phyloP scores from a whole-genome alignment of 345 rosid genomes.

The Tarenaya hassleriana region DNA sequence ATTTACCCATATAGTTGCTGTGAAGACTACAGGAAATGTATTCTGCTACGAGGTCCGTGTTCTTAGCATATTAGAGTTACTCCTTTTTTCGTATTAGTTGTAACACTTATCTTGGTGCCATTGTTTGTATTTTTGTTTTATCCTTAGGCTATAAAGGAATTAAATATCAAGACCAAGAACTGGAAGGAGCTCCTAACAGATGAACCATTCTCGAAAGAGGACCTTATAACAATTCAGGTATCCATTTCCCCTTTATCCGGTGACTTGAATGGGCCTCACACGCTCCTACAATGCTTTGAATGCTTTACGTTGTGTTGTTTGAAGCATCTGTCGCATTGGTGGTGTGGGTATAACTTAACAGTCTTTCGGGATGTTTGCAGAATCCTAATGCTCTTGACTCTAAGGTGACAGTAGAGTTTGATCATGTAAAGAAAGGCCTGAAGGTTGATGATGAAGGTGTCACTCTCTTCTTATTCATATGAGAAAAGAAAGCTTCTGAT shows the following conservation, averaged over 20 bases:
- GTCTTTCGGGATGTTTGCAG: constrained; percentile 31
- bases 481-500: background rate
- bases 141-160: constrained; percentile 89
- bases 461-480: background rate
- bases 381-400: constrained; percentile 75
- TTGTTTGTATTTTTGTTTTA: constrained; percentile 11
- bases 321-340: constrained; percentile 10
- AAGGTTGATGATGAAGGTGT: constrained; percentile 87
- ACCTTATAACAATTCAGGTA: constrained; percentile 83
- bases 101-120: constrained; percentile 3
- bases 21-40: constrained; percentile 84
- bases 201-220: constrained; percentile 70
- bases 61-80: background rate
- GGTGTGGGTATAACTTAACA: background rate
- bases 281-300: no score
- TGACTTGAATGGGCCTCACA: no score
- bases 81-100: constrained; percentile 10
- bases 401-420: constrained; percentile 68
- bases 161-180: constrained; percentile 86
- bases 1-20: constrained; percentile 83
- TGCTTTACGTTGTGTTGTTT: constrained; percentile 7
- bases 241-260: no score
- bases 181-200: constrained; percentile 92
- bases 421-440: constrained; percentile 74
- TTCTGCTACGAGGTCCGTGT: constrained; percentile 74